Evolutionary conservation across 331 rosid genomes (phyloP), one percentile per base, ranked within the genome.

Genomic region (Stylosanthes scabra): DNA sequence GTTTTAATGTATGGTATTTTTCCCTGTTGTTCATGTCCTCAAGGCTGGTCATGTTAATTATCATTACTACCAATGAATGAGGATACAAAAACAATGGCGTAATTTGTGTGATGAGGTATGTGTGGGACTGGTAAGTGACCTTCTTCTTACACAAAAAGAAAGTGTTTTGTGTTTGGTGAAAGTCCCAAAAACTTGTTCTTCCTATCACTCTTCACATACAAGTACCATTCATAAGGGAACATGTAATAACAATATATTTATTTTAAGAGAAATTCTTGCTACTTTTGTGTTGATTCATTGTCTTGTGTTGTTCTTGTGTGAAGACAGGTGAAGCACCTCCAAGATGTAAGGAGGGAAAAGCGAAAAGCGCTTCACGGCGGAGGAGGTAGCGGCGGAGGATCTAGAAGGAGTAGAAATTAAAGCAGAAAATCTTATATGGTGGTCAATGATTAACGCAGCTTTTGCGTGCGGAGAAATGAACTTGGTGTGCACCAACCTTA

Each of bases 291-390:
- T 70, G 58, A 76, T 63, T 15, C n/a, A 10, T 27, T 54, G 8
- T 65, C 39, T 37, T 61, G 25, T 20, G 25, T 20, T 65, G 44
- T 66, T 76, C 52, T 66, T 78, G 63, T 79, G 11, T 74, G 86
- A 83, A 87, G 88, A 83, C 86, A 85, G 89, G 81, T 25, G 84
- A 85, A 74, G 7, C 80, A 14, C 46, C 84, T 16, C 37, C 88
- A 41, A 80, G 83, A 71, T 75, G 51, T 64, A 49, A 39, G 41
- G 83, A 80, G 68, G 81, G 86, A 16, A 84, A 81, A 15, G 66
- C 79, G 31, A 68, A 34, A 34, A 34, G 86, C 60, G 65, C 82
- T 15, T 81, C 70, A 59, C 82, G 85, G 12, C 83, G 82, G 78
- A 88, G 87, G 85, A 75, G 77, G 80, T 72, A 75, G 70, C 66